These are phyloP conservation scores for Angophora floribunda DNA, from an alignment of 345 rosid genomes.

Conservation along the genomic window DNA sequence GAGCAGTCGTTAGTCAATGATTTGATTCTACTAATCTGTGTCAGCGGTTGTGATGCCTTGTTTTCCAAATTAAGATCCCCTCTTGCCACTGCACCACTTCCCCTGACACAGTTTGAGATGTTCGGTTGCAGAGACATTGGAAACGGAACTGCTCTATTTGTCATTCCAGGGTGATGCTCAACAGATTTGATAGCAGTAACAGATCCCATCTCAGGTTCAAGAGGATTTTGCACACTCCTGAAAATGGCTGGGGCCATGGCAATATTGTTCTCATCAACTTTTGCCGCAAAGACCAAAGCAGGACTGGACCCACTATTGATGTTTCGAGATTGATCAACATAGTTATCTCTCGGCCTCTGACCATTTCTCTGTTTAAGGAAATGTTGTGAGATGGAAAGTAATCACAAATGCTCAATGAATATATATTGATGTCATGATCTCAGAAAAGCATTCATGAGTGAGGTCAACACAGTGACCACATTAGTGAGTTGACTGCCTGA, in stretches of 20 bases:
- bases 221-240: slow-evolving; percentile 23
- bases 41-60: slow-evolving; percentile 15
- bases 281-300: slow-evolving; percentile 31
- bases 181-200: slow-evolving; percentile 21
- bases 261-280: slow-evolving; percentile 45
- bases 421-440: background rate
- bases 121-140: slow-evolving; percentile 57
- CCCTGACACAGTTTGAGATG: slow-evolving; percentile 25
- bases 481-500: background rate
- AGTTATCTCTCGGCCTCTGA: slow-evolving; percentile 36
- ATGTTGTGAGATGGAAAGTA: background rate
- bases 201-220: slow-evolving; percentile 26
- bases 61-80: slow-evolving; percentile 25
- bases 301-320: slow-evolving; percentile 17
- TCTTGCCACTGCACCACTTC: slow-evolving; percentile 18
- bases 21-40: slow-evolving; percentile 13
- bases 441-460: background rate
- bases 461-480: background rate
- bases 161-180: slow-evolving; percentile 28
- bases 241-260: slow-evolving; percentile 21
- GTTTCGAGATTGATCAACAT: slow-evolving; percentile 25
- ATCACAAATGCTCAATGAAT: background rate
- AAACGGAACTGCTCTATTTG: slow-evolving; percentile 33
- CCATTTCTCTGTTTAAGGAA: slow-evolving; percentile 38
- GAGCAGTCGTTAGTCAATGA: slow-evolving; percentile 14